Evolutionary conservation across 1,284 basidiomycete species (phyloP).

Genomic region (Ustilago trichophora): DNA sequence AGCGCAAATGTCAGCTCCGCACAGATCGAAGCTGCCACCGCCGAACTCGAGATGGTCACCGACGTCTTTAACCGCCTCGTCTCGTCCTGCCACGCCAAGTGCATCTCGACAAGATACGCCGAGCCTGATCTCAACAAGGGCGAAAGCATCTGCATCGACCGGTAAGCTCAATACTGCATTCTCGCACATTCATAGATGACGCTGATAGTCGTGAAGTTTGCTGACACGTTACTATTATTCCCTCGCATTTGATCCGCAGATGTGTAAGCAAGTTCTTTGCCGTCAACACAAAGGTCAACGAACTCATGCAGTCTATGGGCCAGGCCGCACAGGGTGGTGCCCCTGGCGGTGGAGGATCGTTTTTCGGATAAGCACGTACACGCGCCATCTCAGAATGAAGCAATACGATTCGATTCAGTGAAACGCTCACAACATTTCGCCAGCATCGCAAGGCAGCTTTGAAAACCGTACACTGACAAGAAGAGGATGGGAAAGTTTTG

Average conservation of each 20-base stretch:
- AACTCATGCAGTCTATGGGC: conserved; percentile 59
- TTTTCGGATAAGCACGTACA: conserved; percentile 28
- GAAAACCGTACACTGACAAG: too few relatives aligned
- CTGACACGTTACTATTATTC: neutral
- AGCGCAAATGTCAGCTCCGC: conserved; percentile 41
- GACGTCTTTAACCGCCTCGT: conserved; percentile 83
- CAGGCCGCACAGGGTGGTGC: conserved; percentile 45
- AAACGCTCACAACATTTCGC: neutral
- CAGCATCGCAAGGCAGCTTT: neutral
- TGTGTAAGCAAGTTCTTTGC: conserved; percentile 68
- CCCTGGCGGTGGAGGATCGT: conserved; percentile 21
- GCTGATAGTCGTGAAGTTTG: too few relatives aligned
- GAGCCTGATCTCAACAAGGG: conserved; percentile 97
- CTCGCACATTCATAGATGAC: too few relatives aligned
- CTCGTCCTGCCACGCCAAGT: conserved; percentile 82
- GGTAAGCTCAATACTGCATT: too few relatives aligned
- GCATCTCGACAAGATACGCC: conserved; percentile 83
- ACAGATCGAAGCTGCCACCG: conserved; percentile 63
- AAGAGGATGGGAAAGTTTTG: too few relatives aligned
- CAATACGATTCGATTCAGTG: conserved; percentile 7
- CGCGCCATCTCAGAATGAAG: neutral
- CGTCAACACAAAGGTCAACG: conserved; percentile 74
- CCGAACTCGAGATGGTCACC: conserved; percentile 83
- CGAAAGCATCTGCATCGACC: conserved; percentile 96
- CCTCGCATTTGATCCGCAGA: conserved; percentile 41